These are phyloP conservation scores for Nidularia pulvinata DNA, from an alignment of 768 basidiomycete species.

Conservation along the genomic window DNA sequence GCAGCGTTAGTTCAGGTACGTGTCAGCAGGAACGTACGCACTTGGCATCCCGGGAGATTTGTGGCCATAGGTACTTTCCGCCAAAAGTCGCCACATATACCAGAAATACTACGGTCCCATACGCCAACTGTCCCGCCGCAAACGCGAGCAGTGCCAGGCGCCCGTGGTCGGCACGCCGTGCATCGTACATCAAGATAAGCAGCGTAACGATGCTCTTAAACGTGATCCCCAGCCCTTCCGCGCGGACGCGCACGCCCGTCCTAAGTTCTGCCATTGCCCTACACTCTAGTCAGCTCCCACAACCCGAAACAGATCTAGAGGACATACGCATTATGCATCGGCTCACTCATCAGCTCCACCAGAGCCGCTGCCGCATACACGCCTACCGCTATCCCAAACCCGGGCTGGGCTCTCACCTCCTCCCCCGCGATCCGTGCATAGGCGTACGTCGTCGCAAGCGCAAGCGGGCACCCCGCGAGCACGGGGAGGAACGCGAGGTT, in stretches of 20 bases:
- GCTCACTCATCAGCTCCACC: slow-evolving; percentile 81
- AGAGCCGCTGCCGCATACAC: slow-evolving; percentile 78
- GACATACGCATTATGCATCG: slow-evolving; percentile 71
- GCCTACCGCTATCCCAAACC: slow-evolving; percentile 61
- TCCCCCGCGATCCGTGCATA: slow-evolving; percentile 56
- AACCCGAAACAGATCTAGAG: neutral
- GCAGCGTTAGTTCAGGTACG: neutral
- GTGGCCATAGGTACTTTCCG: slow-evolving; percentile 26
- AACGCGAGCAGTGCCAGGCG: slow-evolving; percentile 77
- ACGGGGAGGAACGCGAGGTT: slow-evolving; percentile 69
- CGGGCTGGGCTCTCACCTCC: slow-evolving; percentile 58
- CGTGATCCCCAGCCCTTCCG: slow-evolving; percentile 85
- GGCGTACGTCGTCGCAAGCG: slow-evolving; percentile 44
- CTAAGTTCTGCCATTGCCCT: slow-evolving; percentile 70
- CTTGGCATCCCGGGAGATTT: slow-evolving; percentile 8
- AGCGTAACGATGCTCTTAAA: slow-evolving; percentile 76
- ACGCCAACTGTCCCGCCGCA: slow-evolving; percentile 81
- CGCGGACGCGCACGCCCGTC: slow-evolving; percentile 73
- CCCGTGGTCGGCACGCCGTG: slow-evolving; percentile 22
- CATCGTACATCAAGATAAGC: slow-evolving; percentile 54
- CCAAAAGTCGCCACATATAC: slow-evolving; percentile 53
- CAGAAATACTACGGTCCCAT: slow-evolving; percentile 56
- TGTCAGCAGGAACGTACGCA: neutral
- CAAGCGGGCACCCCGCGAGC: slow-evolving; percentile 65
- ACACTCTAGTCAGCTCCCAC: slow-evolving; percentile 1